phyloP scores from a whole-genome alignment of 352 stramenopile genomes.

The Globisporangium irregulare region DNA sequence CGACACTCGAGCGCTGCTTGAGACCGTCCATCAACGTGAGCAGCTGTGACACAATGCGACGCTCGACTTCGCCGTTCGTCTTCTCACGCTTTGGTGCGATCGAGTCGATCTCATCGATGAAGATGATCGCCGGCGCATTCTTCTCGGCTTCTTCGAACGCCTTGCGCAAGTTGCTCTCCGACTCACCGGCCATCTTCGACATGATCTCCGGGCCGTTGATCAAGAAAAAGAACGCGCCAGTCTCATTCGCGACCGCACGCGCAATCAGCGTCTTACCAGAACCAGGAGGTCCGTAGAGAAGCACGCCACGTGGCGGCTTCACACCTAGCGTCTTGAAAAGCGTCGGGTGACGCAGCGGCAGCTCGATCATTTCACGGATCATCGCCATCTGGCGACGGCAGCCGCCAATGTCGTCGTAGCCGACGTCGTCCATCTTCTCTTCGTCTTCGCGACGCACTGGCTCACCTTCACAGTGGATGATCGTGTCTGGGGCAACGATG shows the following conservation, averaged over 20 bases:
- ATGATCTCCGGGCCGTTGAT: constrained; percentile 99
- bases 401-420: constrained; percentile 99
- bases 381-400: constrained; percentile 98
- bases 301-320: constrained; percentile 97
- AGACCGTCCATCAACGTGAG: constrained; percentile 99
- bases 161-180: constrained; percentile 92
- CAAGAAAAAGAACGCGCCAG: constrained; percentile 99
- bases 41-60: constrained; percentile 98
- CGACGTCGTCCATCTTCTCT: constrained; percentile 98
- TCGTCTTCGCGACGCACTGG: constrained; percentile 98
- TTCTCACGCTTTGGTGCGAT: constrained; percentile 98
- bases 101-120: constrained; percentile 99
- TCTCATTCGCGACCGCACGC: constrained; percentile 98
- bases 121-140: constrained; percentile 99
- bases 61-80: constrained; percentile 98
- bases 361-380: constrained; percentile 99
- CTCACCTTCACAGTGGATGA: constrained; percentile 99
- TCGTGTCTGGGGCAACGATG: constrained; percentile 98
- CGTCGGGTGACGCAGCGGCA: constrained; percentile 96
- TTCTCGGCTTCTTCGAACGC: constrained; percentile 99
- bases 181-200: constrained; percentile 96
- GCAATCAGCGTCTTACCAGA: constrained; percentile 99
- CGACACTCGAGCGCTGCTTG: constrained; percentile 90
- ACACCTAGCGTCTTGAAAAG: constrained; percentile 99
- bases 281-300: constrained; percentile 98